Evolutionary conservation across 257 asterid genomes (phyloP).

Genomic region (Osmanthus fragrans): DNA sequence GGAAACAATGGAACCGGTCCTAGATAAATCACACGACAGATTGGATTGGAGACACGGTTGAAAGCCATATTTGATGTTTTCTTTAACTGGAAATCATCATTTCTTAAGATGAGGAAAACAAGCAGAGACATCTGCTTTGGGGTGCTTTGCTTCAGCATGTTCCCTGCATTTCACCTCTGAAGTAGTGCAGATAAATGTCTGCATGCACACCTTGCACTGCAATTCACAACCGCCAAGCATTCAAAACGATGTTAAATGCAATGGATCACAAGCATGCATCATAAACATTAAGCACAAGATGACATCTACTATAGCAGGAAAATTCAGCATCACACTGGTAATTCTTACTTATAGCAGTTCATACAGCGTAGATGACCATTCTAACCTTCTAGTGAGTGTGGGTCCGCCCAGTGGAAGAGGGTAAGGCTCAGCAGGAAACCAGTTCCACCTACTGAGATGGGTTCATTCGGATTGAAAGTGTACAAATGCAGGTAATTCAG

Average conservation of each 20-base stretch:
- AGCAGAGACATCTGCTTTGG: slow-evolving; percentile 47
- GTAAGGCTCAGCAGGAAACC: background rate
- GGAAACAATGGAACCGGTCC: slow-evolving; percentile 26
- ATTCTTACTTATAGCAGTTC: background rate
- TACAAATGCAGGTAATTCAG: background rate
- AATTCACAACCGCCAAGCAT: slow-evolving; percentile 6
- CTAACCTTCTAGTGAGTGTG: background rate
- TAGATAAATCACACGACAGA: slow-evolving; percentile 27
- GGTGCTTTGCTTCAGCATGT: slow-evolving; percentile 71
- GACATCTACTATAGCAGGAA: background rate
- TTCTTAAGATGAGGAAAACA: slow-evolving; percentile 68
- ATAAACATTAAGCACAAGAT: background rate
- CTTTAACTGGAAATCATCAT: slow-evolving; percentile 22
- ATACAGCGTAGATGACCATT: background rate
- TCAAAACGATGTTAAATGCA: background rate
- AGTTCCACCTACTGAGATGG: background rate
- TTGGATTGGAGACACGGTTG: slow-evolving; percentile 17
- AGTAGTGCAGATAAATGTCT: slow-evolving; percentile 71
- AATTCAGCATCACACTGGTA: background rate
- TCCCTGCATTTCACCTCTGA: slow-evolving; percentile 73
- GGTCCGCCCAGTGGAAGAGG: background rate
- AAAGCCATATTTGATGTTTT: slow-evolving; percentile 15
- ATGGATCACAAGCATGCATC: background rate
- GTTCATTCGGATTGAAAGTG: background rate
- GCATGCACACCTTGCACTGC: slow-evolving; percentile 81